Percentiles rank a stretch among this genome's conserved stretches.
Conservation (phyloP, 2,329 filamentous ascomycete genomes). For the Epichloe gansuensis region DNA sequence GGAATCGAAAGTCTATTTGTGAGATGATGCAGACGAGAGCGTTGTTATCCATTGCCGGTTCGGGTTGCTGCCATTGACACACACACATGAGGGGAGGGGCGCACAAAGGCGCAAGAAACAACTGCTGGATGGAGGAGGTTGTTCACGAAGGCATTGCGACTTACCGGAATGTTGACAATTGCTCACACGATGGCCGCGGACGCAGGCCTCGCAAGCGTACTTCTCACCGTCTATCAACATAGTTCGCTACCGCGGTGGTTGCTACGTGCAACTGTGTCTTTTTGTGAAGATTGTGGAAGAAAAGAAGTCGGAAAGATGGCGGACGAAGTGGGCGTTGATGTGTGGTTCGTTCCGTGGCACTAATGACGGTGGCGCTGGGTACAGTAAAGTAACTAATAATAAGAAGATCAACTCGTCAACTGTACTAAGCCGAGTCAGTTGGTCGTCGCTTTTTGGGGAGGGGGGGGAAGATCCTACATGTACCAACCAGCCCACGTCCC, state of each 20-base stretch:
- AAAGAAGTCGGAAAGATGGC: not conserved
- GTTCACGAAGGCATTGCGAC: conserved; percentile 22
- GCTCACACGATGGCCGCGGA: conserved; percentile 96
- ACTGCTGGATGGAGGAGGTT: not conserved
- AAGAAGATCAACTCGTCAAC: not conserved
- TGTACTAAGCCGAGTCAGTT: conserved; percentile 6
- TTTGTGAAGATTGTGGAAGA: conserved; percentile 2
- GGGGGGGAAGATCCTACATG: not conserved
- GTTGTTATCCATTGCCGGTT: not conserved
- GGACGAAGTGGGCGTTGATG: conserved; percentile 2
- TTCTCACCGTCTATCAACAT: conserved; percentile 94
- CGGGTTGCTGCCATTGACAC: not conserved
- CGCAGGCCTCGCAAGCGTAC: conserved; percentile 94
- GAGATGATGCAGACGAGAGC: not conserved
- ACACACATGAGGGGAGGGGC: not conserved
- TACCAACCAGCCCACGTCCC: not conserved
- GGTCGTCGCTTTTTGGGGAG: not conserved
- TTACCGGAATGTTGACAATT: conserved; percentile 92
- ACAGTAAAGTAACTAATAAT: not conserved
- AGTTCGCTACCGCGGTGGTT: conserved; percentile 5
- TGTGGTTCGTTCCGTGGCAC: conserved; percentile 1
- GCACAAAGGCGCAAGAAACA: not conserved
- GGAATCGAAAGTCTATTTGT: not conserved
- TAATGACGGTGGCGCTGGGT: conserved; percentile 2
- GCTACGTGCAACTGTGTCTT: not conserved